phyloP scores from a whole-genome alignment of 768 basidiomycete species.

The Russula dissimulans region DNA sequence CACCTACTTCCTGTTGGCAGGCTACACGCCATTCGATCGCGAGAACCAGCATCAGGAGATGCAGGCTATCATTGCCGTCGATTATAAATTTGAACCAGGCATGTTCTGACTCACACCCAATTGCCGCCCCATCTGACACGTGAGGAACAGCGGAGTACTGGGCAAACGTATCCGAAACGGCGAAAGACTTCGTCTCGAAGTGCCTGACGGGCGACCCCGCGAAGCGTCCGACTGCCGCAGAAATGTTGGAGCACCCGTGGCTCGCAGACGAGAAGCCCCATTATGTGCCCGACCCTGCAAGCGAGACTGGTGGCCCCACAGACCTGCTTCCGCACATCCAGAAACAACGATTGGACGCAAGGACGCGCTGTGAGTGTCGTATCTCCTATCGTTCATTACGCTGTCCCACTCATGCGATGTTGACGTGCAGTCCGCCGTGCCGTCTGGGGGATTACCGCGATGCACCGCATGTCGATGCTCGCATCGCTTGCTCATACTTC shows the following conservation, averaged over 20 bases:
- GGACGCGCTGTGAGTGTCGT: slow-evolving; percentile 23
- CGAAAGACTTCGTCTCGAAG: slow-evolving; percentile 68
- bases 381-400: neutral
- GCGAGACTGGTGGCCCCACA: slow-evolving; percentile 48
- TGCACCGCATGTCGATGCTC: slow-evolving; percentile 67
- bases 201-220: slow-evolving; percentile 83
- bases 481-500: slow-evolving; percentile 25
- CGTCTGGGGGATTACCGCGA: slow-evolving; percentile 76
- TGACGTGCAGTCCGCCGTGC: slow-evolving; percentile 68
- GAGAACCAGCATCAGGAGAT: slow-evolving; percentile 84
- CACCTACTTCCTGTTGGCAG: slow-evolving; percentile 89
- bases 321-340: slow-evolving; percentile 86
- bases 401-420: slow-evolving; percentile 6
- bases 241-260: slow-evolving; percentile 75
- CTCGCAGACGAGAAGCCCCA: slow-evolving; percentile 60
- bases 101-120: slow-evolving; percentile 9
- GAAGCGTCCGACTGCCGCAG: slow-evolving; percentile 66
- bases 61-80: slow-evolving; percentile 89
- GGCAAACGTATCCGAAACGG: slow-evolving; percentile 73
- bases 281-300: slow-evolving; percentile 56
- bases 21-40: slow-evolving; percentile 96
- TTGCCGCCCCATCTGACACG: no score
- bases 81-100: slow-evolving; percentile 84
- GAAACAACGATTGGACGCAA: slow-evolving; percentile 83
- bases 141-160: slow-evolving; percentile 62